Evolutionary conservation across 805 yeast species (phyloP), one percentile per base, ranked within the genome.

Genomic region (Yarrowia keelungensis): DNA sequence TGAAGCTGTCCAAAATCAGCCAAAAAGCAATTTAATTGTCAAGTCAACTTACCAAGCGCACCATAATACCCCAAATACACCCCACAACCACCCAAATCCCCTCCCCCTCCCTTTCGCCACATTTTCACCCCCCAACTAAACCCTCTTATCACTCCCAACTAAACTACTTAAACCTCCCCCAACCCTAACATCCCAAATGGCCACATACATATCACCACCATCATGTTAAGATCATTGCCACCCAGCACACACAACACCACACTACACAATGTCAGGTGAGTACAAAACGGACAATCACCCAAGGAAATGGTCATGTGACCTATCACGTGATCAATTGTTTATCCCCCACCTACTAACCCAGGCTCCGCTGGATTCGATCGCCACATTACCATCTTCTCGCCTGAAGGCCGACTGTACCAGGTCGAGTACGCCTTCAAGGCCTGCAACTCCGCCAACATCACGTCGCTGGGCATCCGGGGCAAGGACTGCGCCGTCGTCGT

Each of bases 361-460:
- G 88, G 87, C 71, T 83, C 88, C 71, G 97, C 98, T n/a, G 99
- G 99, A 68, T 95, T 93, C 79, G 99, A 95, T 82, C 90, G 99
- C 83, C 99, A 95, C 79, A 95, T 95, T 79, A 95, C 99, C 38
- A 93, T 95, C 75, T 95, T 95, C 82, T 94, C 98, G 47, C 99
- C 99, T 22, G 99, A 95, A 78, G 99, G 99, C 56, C 88, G 99
- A 80, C 84, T 95, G 71, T 95, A 90, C 81, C 99, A 95, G 81
- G 99, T 94, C 45, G 99, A 95, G 79, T 95, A 95, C 77, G 99
- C 98, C 7, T 93, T 93, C 83, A 93, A 95, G 79, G 98, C 98
- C 5, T 92, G 95, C 78, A 95, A 92, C 76, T 87, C 96, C 56
- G 87, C 97, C 70, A 94, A 91, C 78, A 87, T 95, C 76, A 95